These are phyloP conservation scores for Hyphopichia pseudoburtonii DNA, from an alignment of 1,139 yeast genomes.

Conservation along the genomic window DNA sequence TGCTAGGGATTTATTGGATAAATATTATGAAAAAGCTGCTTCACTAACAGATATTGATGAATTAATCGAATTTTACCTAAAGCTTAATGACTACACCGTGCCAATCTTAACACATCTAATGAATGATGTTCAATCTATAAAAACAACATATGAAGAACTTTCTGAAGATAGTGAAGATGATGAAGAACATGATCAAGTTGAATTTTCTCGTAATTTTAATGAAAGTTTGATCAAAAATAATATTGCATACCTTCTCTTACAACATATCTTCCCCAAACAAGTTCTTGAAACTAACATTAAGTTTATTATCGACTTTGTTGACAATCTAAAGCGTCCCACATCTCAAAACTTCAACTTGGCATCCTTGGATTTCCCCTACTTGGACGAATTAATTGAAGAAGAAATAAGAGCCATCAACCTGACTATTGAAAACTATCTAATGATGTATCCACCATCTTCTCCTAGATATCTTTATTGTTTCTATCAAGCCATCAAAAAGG, in stretches of 20 bases:
- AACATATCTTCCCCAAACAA: background rate
- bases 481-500: slow-evolving; percentile 1
- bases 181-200: background rate
- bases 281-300: background rate
- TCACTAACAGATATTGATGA: background rate
- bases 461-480: background rate
- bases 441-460: background rate
- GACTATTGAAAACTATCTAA: background rate
- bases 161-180: slow-evolving; percentile 1
- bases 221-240: background rate
- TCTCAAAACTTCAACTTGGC: too few species aligned
- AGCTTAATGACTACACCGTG: background rate
- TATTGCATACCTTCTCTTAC: background rate
- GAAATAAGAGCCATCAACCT: background rate
- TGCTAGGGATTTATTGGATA: background rate
- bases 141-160: background rate
- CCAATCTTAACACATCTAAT: background rate
- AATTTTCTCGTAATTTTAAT: too few species aligned
- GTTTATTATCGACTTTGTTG: background rate
- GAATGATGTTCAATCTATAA: background rate
- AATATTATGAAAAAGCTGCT: background rate
- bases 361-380: too few species aligned
- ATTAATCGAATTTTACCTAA: background rate
- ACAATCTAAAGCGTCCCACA: too few species aligned
- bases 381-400: background rate